Evolutionary conservation across 2,329 filamentous ascomycete genomes (phyloP).

Genomic region (Diplodia seriata): DNA sequence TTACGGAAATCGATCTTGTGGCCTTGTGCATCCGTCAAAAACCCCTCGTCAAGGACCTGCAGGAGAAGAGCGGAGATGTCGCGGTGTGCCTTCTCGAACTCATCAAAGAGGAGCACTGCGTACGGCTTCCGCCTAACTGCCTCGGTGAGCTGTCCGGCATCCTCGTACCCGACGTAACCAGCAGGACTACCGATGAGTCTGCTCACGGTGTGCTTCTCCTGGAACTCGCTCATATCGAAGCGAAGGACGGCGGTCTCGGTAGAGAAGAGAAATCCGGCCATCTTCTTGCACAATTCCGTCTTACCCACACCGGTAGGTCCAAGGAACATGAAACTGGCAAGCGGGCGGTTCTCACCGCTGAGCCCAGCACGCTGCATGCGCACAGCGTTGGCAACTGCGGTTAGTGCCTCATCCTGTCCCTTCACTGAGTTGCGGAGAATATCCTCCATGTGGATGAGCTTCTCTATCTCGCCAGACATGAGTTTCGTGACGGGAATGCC

Average conservation of each 20-base stretch:
- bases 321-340: slow-evolving; percentile 97
- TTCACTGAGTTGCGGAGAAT: slow-evolving; percentile 81
- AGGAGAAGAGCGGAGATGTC: slow-evolving; percentile 92
- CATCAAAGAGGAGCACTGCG: slow-evolving; percentile 91
- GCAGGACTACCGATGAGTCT: slow-evolving; percentile 91
- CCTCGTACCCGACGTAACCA: slow-evolving; percentile 95
- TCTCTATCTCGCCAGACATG: slow-evolving; percentile 91
- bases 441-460: slow-evolving; percentile 95
- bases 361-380: slow-evolving; percentile 91
- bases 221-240: slow-evolving; percentile 98
- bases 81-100: slow-evolving; percentile 96
- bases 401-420: slow-evolving; percentile 92
- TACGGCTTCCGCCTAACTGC: slow-evolving; percentile 95
- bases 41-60: slow-evolving; percentile 95
- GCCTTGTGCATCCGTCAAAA: slow-evolving; percentile 92
- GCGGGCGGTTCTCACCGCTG: slow-evolving; percentile 86
- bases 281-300: slow-evolving; percentile 95
- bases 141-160: slow-evolving; percentile 94
- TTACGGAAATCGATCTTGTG: slow-evolving; percentile 97
- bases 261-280: slow-evolving; percentile 91
- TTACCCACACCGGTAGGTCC: slow-evolving; percentile 97
- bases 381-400: slow-evolving; percentile 89
- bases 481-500: slow-evolving; percentile 93
- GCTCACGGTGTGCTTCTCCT: slow-evolving; percentile 95
- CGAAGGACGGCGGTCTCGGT: slow-evolving; percentile 89